Evolutionary conservation across 1,284 basidiomycete species (phyloP).

Genomic region (Pyrrhoderma noxium): DNA sequence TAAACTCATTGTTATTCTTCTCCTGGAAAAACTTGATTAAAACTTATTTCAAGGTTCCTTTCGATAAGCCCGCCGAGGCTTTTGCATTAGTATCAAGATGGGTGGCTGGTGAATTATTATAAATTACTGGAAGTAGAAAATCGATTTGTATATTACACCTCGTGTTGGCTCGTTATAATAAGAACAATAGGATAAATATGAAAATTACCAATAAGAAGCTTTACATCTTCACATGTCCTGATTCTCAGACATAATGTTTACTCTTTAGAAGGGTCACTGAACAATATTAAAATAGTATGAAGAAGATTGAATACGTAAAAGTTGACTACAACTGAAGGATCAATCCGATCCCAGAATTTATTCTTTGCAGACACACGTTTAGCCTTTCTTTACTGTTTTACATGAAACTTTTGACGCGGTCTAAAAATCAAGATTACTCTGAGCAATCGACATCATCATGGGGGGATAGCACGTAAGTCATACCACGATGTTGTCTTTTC

Average conservation of each 20-base stretch:
- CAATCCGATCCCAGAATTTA: background rate
- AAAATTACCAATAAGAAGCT: too few relatives aligned
- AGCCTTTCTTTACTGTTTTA: constrained; percentile 26
- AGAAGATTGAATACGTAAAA: constrained; percentile 37
- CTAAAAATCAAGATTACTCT: too few relatives aligned
- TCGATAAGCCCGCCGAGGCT: constrained; percentile 59
- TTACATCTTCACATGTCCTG: too few relatives aligned
- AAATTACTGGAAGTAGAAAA: too few relatives aligned
- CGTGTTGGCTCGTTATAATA: too few relatives aligned
- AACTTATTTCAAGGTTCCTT: constrained; percentile 41
- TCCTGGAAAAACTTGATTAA: background rate
- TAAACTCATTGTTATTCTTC: constrained; percentile 32
- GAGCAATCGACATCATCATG: too few relatives aligned
- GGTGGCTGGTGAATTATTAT: too few relatives aligned
- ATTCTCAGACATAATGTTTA: constrained; percentile 29
- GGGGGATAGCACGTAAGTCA: too few relatives aligned
- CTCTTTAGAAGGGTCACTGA: constrained; percentile 71
- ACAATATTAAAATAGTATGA: constrained; percentile 48
- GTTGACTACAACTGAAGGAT: constrained; percentile 43
- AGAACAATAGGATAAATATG: too few relatives aligned
- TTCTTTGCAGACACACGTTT: constrained; percentile 22
- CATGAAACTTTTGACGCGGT: constrained; percentile 27
- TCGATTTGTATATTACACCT: too few relatives aligned
- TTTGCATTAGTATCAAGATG: constrained; percentile 52
- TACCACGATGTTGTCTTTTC: too few relatives aligned